Evolutionary conservation across 2,329 filamentous ascomycete genomes (phyloP).

Genomic region (Xylariaceae sp.): DNA sequence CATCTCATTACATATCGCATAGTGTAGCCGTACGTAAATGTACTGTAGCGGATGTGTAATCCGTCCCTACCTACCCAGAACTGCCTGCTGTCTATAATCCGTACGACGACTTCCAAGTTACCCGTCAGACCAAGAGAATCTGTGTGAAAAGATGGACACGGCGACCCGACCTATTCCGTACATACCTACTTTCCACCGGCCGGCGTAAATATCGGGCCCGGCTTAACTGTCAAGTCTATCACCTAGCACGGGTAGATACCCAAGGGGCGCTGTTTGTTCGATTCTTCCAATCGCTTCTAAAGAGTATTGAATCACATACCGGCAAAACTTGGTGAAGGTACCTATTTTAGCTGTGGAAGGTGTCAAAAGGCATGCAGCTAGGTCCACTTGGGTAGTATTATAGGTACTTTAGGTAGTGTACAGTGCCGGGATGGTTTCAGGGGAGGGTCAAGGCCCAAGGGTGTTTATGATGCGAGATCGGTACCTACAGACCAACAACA

Average conservation of each 20-base stretch:
- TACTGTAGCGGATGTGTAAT: background rate
- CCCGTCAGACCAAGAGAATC: too few species aligned
- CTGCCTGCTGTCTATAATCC: background rate
- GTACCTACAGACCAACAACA: background rate
- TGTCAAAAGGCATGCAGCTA: too few species aligned
- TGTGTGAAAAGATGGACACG: too few species aligned
- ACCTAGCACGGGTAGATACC: background rate
- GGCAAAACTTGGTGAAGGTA: background rate
- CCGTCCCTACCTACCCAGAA: background rate
- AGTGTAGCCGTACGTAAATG: background rate
- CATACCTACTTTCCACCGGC: background rate
- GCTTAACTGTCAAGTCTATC: background rate
- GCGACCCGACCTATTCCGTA: background rate
- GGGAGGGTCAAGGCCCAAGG: slow-evolving; percentile 3
- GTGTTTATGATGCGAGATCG: background rate
- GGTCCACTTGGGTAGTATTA: background rate
- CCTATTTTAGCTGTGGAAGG: too few species aligned
- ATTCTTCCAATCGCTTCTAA: background rate
- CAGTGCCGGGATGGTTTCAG: slow-evolving; percentile 4
- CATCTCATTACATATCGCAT: background rate
- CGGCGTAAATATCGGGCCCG: too few species aligned
- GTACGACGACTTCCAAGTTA: background rate
- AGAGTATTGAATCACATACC: background rate
- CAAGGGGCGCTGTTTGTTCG: background rate
- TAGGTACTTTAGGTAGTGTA: background rate